Percentiles rank a stretch among this genome's conserved stretches.
Conservation (phyloP, 2,329 filamentous ascomycete genomes). For the Coniosporium tulheliwenetii region DNA sequence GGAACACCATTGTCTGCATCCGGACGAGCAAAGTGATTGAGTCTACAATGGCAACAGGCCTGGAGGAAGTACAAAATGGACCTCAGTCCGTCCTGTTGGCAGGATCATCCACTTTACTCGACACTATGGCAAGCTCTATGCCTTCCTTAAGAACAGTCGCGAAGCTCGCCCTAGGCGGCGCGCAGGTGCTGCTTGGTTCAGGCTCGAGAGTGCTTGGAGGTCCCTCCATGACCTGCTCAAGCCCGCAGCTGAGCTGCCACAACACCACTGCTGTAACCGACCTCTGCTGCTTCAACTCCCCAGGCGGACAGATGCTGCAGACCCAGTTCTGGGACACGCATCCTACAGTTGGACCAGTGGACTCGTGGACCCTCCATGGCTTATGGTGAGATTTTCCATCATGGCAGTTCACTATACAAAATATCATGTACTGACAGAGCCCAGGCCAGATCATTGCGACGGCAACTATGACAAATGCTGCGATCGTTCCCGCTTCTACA, state of each 20-base stretch:
- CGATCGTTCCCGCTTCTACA: slow-evolving; percentile 44
- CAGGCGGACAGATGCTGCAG: slow-evolving; percentile 53
- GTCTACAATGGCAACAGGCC: neutral
- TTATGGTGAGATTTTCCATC: slow-evolving; percentile 31
- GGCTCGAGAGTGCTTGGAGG: slow-evolving; percentile 13
- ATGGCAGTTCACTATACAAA: neutral
- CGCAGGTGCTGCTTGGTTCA: slow-evolving; percentile 15
- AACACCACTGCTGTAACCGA: slow-evolving; percentile 45
- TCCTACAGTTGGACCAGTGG: slow-evolving; percentile 46
- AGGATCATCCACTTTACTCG: neutral
- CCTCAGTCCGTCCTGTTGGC: slow-evolving; percentile 1
- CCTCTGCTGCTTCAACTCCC: slow-evolving; percentile 60
- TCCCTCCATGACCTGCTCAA: slow-evolving; percentile 14
- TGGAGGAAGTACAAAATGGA: slow-evolving; percentile 4
- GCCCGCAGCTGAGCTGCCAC: slow-evolving; percentile 43
- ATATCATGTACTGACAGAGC: neutral
- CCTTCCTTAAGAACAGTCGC: slow-evolving; percentile 19
- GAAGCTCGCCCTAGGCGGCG: slow-evolving; percentile 19
- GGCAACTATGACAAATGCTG: slow-evolving; percentile 54
- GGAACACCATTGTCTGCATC: neutral
- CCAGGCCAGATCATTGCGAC: slow-evolving; percentile 41
- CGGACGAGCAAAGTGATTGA: neutral
- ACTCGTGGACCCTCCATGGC: slow-evolving; percentile 63
- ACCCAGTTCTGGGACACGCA: slow-evolving; percentile 67
- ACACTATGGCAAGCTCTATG: slow-evolving; percentile 13